Evolutionary conservation across 208 protist genomes (phyloP).

Genomic region (Wallacemonas sp.): DNA sequence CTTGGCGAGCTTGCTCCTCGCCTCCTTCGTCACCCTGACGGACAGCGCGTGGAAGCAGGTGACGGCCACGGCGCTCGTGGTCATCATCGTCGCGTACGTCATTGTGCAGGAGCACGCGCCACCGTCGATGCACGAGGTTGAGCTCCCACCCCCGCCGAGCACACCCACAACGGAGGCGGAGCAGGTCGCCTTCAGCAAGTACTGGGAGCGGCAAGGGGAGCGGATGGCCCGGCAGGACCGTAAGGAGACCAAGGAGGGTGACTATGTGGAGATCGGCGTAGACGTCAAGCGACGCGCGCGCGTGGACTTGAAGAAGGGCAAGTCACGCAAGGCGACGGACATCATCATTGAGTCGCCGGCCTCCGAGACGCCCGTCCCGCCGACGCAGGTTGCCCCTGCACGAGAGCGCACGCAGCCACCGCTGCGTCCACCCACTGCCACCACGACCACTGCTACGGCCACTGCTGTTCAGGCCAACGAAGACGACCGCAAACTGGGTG

Average conservation of each 20-base stretch:
- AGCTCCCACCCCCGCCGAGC: constrained; percentile 32
- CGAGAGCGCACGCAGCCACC: too few species aligned
- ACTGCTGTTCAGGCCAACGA: neutral
- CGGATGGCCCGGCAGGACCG: neutral
- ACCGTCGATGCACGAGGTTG: constrained; percentile 17
- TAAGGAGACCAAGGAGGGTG: neutral
- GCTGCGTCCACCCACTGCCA: too few species aligned
- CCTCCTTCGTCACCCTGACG: constrained; percentile 15
- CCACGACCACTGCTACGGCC: too few species aligned
- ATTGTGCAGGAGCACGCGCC: constrained; percentile 17
- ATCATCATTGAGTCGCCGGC: neutral
- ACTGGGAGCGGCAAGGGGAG: constrained; percentile 20
- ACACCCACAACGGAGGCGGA: constrained; percentile 28
- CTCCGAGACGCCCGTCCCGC: neutral
- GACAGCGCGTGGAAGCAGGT: constrained; percentile 13
- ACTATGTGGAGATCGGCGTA: constrained; percentile 2
- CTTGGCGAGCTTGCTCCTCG: constrained; percentile 4
- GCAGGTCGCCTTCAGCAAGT: constrained; percentile 19
- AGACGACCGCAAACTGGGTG: neutral
- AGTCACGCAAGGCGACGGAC: neutral
- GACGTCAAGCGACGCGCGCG: constrained; percentile 7
- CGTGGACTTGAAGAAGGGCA: constrained; percentile 1
- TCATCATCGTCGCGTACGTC: constrained; percentile 4
- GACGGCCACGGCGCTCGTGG: neutral
- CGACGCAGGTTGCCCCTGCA: too few species aligned